phyloP scores from a whole-genome alignment of 257 asterid species.

The Linaria vulgaris region DNA sequence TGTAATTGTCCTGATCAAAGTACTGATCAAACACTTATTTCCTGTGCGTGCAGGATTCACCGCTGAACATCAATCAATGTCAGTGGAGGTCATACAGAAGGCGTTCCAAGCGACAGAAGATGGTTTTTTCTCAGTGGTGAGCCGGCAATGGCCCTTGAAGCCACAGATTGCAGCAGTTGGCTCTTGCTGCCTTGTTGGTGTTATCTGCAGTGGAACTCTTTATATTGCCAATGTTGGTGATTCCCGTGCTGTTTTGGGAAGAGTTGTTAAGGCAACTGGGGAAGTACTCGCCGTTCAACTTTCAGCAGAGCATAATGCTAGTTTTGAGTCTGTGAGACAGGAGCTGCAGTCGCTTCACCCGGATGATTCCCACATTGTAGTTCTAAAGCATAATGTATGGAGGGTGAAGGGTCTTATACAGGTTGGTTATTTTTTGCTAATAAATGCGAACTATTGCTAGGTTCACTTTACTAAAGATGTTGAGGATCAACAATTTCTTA shows the following conservation, averaged over 20 bases:
- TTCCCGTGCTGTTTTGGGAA: constrained; percentile 85
- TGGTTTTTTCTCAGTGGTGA: constrained; percentile 59
- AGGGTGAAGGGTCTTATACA: constrained; percentile 91
- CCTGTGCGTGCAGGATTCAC: constrained; percentile 43
- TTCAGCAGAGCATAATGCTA: constrained; percentile 81
- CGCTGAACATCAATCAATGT: constrained; percentile 61
- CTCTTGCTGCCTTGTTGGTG: constrained; percentile 86
- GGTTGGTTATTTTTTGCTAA: constrained; percentile 37
- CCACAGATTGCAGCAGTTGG: constrained; percentile 88
- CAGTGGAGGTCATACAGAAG: constrained; percentile 58
- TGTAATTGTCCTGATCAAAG: not conserved
- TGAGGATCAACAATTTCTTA: no score
- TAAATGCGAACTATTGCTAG: constrained; percentile 1
- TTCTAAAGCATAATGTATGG: constrained; percentile 80
- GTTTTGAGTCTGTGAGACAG: constrained; percentile 67
- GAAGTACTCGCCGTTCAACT: constrained; percentile 71
- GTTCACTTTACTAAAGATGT: not conserved
- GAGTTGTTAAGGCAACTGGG: constrained; percentile 61
- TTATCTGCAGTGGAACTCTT: constrained; percentile 61
- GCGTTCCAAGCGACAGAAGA: constrained; percentile 74
- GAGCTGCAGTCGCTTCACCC: constrained; percentile 74
- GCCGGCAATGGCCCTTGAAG: constrained; percentile 54
- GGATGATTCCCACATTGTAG: constrained; percentile 78
- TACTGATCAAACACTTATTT: not conserved
- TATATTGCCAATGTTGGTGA: constrained; percentile 82